A percentile compares a stretch with the other conserved stretches of the same genome.
Evolutionary conservation across 1,139 yeast species (phyloP).

Genomic region (Protomyces gravidus): DNA sequence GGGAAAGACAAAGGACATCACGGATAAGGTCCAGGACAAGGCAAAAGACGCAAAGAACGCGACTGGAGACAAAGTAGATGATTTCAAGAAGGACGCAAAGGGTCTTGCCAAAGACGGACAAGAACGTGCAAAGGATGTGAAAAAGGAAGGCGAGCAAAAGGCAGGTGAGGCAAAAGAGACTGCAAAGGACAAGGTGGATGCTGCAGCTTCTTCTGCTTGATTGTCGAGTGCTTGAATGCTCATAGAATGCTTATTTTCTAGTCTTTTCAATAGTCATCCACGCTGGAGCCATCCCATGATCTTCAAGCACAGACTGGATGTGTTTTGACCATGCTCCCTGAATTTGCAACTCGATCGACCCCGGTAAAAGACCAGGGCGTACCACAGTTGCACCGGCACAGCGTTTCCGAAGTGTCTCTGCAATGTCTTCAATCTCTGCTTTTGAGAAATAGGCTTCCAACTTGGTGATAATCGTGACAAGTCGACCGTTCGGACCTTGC

Average conservation of each 20-base stretch:
- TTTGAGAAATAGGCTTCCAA: conserved; percentile 8
- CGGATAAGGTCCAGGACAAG: neutral
- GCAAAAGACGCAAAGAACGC: neutral
- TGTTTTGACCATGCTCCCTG: conserved; percentile 12
- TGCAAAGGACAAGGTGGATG: neutral
- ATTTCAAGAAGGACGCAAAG: neutral
- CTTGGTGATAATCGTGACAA: conserved; percentile 1
- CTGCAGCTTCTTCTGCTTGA: neutral
- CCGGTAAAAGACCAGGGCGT: conserved; percentile 8
- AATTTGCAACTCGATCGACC: conserved; percentile 1
- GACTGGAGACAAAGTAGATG: neutral
- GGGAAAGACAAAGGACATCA: neutral
- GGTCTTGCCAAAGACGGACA: neutral
- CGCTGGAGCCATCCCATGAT: conserved; percentile 1
- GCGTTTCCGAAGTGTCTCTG: conserved; percentile 1
- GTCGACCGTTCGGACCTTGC: neutral
- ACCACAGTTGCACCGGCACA: conserved; percentile 17
- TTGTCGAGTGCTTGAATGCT: neutral
- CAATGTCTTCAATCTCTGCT: neutral
- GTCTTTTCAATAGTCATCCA: conserved; percentile 8
- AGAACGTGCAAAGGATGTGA: neutral
- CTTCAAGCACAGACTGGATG: neutral
- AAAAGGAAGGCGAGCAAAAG: neutral
- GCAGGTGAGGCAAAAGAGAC: neutral
- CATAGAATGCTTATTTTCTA: neutral